Base-by-base conservation (phyloP, 2,329 filamentous ascomycete species). In the Colletotrichum lindemuthianum region DNA sequence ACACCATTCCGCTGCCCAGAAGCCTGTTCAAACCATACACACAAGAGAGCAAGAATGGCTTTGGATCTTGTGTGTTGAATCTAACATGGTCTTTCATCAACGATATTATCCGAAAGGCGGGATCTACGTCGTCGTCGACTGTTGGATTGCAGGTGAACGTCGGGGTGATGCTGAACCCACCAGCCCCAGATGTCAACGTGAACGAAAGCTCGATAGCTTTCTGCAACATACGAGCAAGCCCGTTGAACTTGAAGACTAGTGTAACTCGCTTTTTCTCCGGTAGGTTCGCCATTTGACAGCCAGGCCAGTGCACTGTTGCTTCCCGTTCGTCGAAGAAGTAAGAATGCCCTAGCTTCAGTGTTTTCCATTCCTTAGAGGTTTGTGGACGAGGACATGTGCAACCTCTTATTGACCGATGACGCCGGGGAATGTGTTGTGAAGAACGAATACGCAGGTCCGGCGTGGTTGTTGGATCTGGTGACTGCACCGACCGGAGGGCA, bases 361-460 rank as follows among this genome's bases (percentile, higher is more conserved):
- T 12, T 6, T 8, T 8, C 3, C 34, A 24, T 13, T 10, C 43
- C 4, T 0, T 33, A 4, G 7, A 12, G 9, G 15, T 10, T 10
- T 1, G 8, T 7, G n/a, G 32, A 5, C 12, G 8, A 8, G 33
- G 43, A 36, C 53, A 56, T 7, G 33, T 56, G n/a, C 53, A 56
- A 0, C n/a, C 2, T 39, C 7, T 10, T 3, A 10, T 6, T 12
- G 8, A 10, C 1, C 5, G 7, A 2, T 11, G 0, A 2, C 1
- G 7, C 8, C 24, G 12, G 36, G 6, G 33, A 9, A n/a, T n/a
- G 11, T 13, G 12, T 15, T 37, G 11, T 2, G 32, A 15, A 4
- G 47, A 34, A 37, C 6, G 13, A 50, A 7, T 8, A 8, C 8
- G 33, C 12, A 50, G 4, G 6, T 37, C 12, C 4, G 41, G 5